Conservation (phyloP, 306 rosid genomes). For the Vigna hirtella region DNA sequence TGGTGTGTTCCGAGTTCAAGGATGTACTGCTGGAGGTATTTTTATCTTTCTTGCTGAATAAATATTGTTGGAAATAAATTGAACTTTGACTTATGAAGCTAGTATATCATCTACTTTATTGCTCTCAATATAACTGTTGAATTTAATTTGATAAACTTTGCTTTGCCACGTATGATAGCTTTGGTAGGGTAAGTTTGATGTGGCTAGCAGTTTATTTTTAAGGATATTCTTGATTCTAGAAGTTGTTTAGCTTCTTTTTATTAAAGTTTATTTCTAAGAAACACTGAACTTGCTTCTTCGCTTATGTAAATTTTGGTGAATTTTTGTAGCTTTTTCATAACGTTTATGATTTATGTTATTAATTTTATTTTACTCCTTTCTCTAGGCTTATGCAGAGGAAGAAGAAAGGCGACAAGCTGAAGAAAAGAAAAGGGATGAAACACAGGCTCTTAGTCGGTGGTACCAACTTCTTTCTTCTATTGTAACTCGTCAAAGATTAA, state of each 20-base stretch:
- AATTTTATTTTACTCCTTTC: constrained; percentile 24
- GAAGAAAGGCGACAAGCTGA: constrained; percentile 70
- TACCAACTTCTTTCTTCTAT: constrained; percentile 93
- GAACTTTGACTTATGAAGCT: constrained; percentile 27
- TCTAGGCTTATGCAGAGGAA: constrained; percentile 82
- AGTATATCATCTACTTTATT: constrained; percentile 23
- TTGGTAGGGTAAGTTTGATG: constrained; percentile 12
- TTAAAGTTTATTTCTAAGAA: constrained; percentile 12
- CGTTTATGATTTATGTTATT: neutral
- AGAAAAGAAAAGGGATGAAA: constrained; percentile 78
- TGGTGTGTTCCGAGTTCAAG: constrained; percentile 90
- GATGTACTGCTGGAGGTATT: constrained; percentile 84
- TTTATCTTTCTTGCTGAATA: constrained; percentile 15
- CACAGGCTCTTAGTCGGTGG: constrained; percentile 77
- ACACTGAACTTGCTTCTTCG: constrained; percentile 26
- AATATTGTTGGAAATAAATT: neutral
- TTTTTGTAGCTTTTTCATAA: neutral
- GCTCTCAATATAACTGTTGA: constrained; percentile 9
- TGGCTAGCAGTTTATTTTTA: constrained; percentile 21
- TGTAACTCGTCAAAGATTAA: constrained; percentile 83
- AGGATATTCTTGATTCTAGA: constrained; percentile 20
- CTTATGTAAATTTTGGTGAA: constrained; percentile 1
- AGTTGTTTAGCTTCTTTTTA: constrained; percentile 22
- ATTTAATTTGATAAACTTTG: constrained; percentile 10
- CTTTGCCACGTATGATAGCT: neutral